These are phyloP conservation scores for Alisma plantagoaquatica DNA, from an alignment of 106 monocot genomes.

Conservation along the genomic window DNA sequence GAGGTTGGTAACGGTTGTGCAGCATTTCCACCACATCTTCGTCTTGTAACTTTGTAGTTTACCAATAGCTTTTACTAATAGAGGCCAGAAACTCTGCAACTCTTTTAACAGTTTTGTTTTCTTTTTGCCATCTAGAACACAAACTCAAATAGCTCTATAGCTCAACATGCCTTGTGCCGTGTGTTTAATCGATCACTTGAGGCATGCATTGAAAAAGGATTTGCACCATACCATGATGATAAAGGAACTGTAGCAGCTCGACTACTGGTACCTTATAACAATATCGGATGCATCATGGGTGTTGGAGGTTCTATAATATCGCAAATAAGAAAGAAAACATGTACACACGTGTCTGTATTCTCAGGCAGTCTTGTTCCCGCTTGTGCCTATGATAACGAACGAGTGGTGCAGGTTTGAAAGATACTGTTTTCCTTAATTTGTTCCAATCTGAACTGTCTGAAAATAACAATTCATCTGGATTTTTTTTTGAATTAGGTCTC, in stretches of 20 bases:
- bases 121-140: not conserved
- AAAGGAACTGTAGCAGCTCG: not conserved
- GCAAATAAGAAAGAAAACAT: slow-evolving; percentile 10
- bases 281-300: slow-evolving; percentile 13
- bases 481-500: slow-evolving; percentile 5
- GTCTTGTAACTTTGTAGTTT: too few species aligned
- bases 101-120: not conserved
- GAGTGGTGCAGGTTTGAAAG: slow-evolving; percentile 11
- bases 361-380: slow-evolving; percentile 6
- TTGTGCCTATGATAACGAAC: slow-evolving; percentile 11
- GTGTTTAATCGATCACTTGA: slow-evolving; percentile 7
- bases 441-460: too few species aligned
- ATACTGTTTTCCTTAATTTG: not conserved
- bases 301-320: slow-evolving; percentile 12
- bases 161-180: slow-evolving; percentile 7
- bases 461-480: too few species aligned
- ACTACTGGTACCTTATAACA: slow-evolving; percentile 3
- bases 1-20: too few species aligned
- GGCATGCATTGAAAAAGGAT: slow-evolving; percentile 8
- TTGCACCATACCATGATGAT: not conserved
- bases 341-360: slow-evolving; percentile 3
- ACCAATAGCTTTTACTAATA: too few species aligned
- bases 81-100: too few species aligned
- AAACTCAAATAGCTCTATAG: not conserved
- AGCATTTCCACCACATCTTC: too few species aligned